phyloP scores from a whole-genome alignment of 176 grass and related monocot genomes.

The Eragrostis nindensis region DNA sequence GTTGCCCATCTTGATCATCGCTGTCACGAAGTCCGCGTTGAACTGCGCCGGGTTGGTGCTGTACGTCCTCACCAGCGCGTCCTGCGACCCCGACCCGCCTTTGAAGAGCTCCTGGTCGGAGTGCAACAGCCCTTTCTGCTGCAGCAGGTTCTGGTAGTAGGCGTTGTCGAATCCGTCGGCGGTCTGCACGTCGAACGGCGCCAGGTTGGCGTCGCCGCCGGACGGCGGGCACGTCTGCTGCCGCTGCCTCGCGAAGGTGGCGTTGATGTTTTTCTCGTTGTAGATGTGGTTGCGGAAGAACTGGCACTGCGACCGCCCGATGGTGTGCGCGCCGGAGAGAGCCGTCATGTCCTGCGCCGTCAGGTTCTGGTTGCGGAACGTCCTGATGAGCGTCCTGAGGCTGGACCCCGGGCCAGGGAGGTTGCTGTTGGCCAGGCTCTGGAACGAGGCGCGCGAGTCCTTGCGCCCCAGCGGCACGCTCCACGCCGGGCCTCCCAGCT shows the following conservation, averaged over 20 bases:
- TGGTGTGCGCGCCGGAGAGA: conserved; percentile 79
- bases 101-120: conserved; percentile 94
- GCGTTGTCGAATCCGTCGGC: conserved; percentile 74
- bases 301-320: conserved; percentile 63
- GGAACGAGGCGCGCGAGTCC: conserved; percentile 69
- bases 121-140: conserved; percentile 58
- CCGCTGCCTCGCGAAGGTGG: conserved; percentile 52
- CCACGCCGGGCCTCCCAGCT: conserved; percentile 79
- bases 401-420: conserved; percentile 52
- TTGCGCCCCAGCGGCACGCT: conserved; percentile 67
- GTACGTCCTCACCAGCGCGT: conserved; percentile 64
- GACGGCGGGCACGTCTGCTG: conserved; percentile 65
- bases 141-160: conserved; percentile 73
- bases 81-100: conserved; percentile 80
- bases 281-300: conserved; percentile 85
- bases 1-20: conserved; percentile 84
- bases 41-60: conserved; percentile 43
- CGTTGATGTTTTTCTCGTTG: conserved; percentile 61
- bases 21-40: conserved; percentile 45
- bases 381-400: conserved; percentile 51
- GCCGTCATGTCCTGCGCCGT: conserved; percentile 73
- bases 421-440: conserved; percentile 67
- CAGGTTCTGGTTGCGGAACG: conserved; percentile 61
- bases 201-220: conserved; percentile 54
- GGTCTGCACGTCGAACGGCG: conserved; percentile 72